These are phyloP conservation scores for Pancytospora philotis DNA, from an alignment of 371 early-diverging fungal species.

Conservation along the genomic window DNA sequence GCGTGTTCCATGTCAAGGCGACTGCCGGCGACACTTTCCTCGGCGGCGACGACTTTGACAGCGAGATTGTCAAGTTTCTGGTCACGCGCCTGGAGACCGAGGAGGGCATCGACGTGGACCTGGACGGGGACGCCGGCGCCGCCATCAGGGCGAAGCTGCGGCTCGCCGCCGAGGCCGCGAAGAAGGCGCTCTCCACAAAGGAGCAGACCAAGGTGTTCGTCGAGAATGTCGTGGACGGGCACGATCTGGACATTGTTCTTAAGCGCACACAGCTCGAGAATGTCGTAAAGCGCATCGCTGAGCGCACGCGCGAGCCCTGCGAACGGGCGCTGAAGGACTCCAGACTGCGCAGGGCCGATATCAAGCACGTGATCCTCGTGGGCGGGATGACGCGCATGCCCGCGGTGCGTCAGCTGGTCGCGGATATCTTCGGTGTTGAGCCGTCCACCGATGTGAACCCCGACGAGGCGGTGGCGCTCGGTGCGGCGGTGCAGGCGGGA, in stretches of 20 bases:
- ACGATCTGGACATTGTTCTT: conserved; percentile 75
- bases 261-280: conserved; percentile 78
- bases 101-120: conserved; percentile 60
- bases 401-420: conserved; percentile 81
- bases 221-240: conserved; percentile 80
- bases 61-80: conserved; percentile 65
- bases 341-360: conserved; percentile 66
- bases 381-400: conserved; percentile 98
- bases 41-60: conserved; percentile 97
- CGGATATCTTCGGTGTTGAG: conserved; percentile 72
- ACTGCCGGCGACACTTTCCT: conserved; percentile 74
- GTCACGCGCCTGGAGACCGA: conserved; percentile 75
- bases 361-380: conserved; percentile 89
- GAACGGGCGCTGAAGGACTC: conserved; percentile 90
- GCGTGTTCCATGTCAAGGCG: conserved; percentile 79
- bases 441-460: conserved; percentile 88
- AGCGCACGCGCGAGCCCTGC: conserved; percentile 80
- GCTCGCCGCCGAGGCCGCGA: conserved; percentile 90
- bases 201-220: conserved; percentile 67
- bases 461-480: conserved; percentile 95
- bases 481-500: conserved; percentile 95
- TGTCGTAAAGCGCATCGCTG: conserved; percentile 68
- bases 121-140: conserved; percentile 64
- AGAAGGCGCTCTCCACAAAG: conserved; percentile 80
- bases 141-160: conserved; percentile 85